A percentile compares a stretch with the other conserved stretches of the same genome.
phyloP scores from a whole-genome alignment of 768 basidiomycete genomes.

The Royoungia palumana region DNA sequence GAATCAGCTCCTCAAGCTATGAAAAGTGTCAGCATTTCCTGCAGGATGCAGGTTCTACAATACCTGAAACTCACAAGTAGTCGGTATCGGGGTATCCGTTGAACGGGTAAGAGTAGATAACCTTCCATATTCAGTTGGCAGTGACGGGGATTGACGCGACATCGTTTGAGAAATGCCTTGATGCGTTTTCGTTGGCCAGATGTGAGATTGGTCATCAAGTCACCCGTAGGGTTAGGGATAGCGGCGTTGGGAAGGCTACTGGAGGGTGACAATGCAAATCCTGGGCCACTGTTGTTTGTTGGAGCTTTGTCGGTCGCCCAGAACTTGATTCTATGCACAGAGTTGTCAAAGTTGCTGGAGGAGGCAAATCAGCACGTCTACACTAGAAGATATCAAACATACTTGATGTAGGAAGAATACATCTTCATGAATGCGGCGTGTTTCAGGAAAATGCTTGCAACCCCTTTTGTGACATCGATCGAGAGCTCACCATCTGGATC shows the following conservation, averaged over 20 bases:
- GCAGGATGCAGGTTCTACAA: background rate
- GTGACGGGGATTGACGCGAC: slow-evolving; percentile 84
- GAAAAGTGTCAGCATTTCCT: slow-evolving; percentile 1
- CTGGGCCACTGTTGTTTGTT: slow-evolving; percentile 37
- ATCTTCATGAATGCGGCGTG: slow-evolving; percentile 98
- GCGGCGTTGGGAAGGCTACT: slow-evolving; percentile 56
- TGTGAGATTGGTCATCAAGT: slow-evolving; percentile 56
- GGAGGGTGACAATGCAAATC: slow-evolving; percentile 43
- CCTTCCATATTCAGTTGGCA: slow-evolving; percentile 93
- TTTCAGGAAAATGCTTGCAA: slow-evolving; percentile 86
- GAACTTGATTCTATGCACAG: slow-evolving; percentile 79
- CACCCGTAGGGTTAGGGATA: slow-evolving; percentile 38
- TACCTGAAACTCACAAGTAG: slow-evolving; percentile 63
- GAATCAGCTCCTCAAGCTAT: slow-evolving; percentile 77
- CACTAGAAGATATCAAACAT: slow-evolving; percentile 28
- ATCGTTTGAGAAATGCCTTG: slow-evolving; percentile 85
- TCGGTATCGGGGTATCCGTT: slow-evolving; percentile 96
- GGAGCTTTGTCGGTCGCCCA: slow-evolving; percentile 68
- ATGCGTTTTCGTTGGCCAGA: slow-evolving; percentile 86
- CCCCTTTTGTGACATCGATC: slow-evolving; percentile 66
- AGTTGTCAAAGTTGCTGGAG: slow-evolving; percentile 88
- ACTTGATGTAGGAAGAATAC: slow-evolving; percentile 99
- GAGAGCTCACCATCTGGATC: slow-evolving; percentile 77
- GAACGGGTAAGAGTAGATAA: slow-evolving; percentile 91
- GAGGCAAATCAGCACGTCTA: slow-evolving; percentile 10